Percentiles rank a stretch among this genome's conserved stretches.
phyloP scores from a whole-genome alignment of 75 land plant genomes.

The Picea sitchensis region DNA sequence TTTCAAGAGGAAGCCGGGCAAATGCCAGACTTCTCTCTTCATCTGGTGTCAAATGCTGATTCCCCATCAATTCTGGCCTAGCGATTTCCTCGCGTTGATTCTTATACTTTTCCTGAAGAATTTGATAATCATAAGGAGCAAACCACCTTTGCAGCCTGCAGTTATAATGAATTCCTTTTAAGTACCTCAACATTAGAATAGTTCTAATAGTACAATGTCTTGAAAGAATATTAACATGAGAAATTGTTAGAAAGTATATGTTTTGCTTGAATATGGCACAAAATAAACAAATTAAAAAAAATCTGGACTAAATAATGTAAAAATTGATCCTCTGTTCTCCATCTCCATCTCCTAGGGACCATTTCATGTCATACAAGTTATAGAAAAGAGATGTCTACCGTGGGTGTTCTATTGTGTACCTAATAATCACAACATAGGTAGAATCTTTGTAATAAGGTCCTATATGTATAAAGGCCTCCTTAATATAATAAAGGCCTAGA shows the following conservation, averaged over 20 bases:
- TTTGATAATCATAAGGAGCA: conserved; percentile 90
- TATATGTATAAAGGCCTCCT: no score
- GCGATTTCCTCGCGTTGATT: conserved; percentile 34
- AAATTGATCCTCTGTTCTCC: no score
- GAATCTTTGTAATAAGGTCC: no score
- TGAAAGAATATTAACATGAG: not conserved
- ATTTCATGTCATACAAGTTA: no score
- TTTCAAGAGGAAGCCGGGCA: conserved; percentile 86
- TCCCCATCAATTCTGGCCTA: conserved; percentile 36
- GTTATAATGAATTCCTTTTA: not conserved
- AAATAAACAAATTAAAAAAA: no score
- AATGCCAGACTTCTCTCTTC: conserved; percentile 73
- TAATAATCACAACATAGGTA: no score
- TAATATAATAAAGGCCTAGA: no score
- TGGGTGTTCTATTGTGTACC: no score
- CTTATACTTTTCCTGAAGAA: conserved; percentile 77
- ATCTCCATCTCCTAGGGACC: no score
- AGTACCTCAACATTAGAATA: not conserved
- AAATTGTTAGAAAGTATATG: not conserved
- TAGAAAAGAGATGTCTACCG: no score
- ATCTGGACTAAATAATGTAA: no score
- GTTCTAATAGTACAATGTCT: not conserved
- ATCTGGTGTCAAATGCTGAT: conserved; percentile 50
- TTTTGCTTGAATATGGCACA: not conserved
- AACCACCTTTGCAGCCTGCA: conserved; percentile 90